phyloP scores from a whole-genome alignment of 1,139 yeast species.

The Wickerhamomyces sp. region DNA sequence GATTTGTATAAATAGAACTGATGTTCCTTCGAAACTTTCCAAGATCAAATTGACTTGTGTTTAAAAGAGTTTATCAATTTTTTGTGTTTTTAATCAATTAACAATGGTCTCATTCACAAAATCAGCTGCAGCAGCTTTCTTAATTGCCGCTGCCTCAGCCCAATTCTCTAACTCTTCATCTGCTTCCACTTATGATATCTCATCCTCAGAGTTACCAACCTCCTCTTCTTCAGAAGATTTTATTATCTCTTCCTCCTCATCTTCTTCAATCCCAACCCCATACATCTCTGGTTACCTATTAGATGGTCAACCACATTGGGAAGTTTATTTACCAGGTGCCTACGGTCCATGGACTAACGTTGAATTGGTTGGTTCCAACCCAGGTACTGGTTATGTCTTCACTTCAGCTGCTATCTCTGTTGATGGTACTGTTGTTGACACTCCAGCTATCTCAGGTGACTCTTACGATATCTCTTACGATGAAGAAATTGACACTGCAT shows the following conservation, averaged over 20 bases:
- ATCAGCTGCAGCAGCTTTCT: constrained; percentile 15
- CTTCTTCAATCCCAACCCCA: constrained; percentile 13
- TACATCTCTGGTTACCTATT: constrained; percentile 19
- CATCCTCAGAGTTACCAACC: constrained; percentile 12
- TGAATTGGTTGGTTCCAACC: constrained; percentile 15
- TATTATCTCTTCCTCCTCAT: constrained; percentile 3
- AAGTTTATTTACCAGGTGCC: constrained; percentile 18
- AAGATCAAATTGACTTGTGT: not conserved
- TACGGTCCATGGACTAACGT: constrained; percentile 20
- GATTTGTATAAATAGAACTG: not conserved
- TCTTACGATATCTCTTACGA: constrained; percentile 14
- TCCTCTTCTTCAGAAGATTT: constrained; percentile 11
- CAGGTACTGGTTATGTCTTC: constrained; percentile 17
- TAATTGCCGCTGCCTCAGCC: constrained; percentile 22
- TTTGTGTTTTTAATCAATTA: constrained; percentile 2
- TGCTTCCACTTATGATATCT: constrained; percentile 8
- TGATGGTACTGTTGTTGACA: constrained; percentile 17
- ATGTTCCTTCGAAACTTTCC: no score
- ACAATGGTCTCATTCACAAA: constrained; percentile 17
- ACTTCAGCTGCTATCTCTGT: constrained; percentile 12
- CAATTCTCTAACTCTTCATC: constrained; percentile 20
- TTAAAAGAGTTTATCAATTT: no score
- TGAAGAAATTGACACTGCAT: constrained; percentile 3
- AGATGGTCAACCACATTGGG: constrained; percentile 23
- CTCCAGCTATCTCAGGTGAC: constrained; percentile 7